Evolutionary conservation across 2,329 filamentous ascomycete genomes (phyloP), one percentile per base, ranked within the genome.

Genomic region (Byssothecium circinans): DNA sequence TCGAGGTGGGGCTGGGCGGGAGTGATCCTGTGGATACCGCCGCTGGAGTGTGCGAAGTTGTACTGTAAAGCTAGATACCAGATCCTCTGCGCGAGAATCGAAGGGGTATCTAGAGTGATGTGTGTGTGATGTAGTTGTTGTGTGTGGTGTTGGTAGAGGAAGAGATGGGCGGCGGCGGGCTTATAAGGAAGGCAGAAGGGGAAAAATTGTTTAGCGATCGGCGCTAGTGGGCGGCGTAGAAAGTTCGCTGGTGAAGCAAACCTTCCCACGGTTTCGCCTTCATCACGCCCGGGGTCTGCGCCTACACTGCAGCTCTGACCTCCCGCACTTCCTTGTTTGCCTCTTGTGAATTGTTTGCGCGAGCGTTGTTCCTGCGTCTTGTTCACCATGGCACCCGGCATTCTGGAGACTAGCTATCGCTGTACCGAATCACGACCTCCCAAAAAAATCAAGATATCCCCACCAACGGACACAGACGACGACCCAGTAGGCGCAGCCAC

Each of bases 401-500:
- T 65, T 34, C 54, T 69, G 30, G 60, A 52, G 53, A 36, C 54
- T 51, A 32, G 15, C 8, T 45, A 46, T 52, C 38, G 50, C 57
- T 32, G 39, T 49, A 55, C 56, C 58, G 64, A 65, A 59, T 61
- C 65, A 58, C 64, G 57, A 44, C 69, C 68, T 44, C 55, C 56
- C 43, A 72, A 72, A 58, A 68, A 61, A 51, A 46, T 64, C 41
- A 72, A 63, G 57, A 50, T 59, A 20, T 60, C 62, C 15, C 47
- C 58, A 37, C 54, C 52, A 47, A 37, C 45, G 34, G 56, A 65
- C 54, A 57, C 62, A 36, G 45, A 50, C 37, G 61, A 58, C 18
- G 64, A 70, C 36, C 47, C 54, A 41, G 62, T 68, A 56, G 63
- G 67, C 70, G 76, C 77, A 65, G 73, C 78, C 56, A 81, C 82